phyloP scores from a whole-genome alignment of 148 eudicot species.

The Vaccinium myrtillus region DNA sequence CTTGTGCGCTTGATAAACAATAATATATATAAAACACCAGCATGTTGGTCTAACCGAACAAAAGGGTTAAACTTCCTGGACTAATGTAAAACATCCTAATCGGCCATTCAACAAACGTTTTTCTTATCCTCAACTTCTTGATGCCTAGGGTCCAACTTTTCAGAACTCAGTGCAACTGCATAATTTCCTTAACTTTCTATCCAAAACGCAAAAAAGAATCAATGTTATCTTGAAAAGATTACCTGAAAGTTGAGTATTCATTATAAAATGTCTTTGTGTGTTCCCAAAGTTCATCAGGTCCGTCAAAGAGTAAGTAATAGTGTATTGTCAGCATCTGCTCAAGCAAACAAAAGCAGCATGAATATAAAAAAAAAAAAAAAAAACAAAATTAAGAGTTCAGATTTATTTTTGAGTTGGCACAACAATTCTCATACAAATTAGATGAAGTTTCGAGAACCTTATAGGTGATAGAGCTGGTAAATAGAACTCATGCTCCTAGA shows the following conservation, averaged over 20 bases:
- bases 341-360: slow-evolving; percentile 20
- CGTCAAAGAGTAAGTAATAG: slow-evolving; percentile 90
- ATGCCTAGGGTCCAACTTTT: not conserved
- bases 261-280: slow-evolving; percentile 64
- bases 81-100: not conserved
- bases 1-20: not conserved
- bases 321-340: slow-evolving; percentile 87
- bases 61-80: not conserved
- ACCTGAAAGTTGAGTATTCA: slow-evolving; percentile 72
- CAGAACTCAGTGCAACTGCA: not conserved
- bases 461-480: too few species aligned
- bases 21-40: not conserved
- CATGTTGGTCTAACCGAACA: not conserved
- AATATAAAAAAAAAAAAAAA: not conserved
- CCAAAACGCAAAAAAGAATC: not conserved
- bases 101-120: not conserved
- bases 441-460: not conserved
- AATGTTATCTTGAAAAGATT: slow-evolving; percentile 10
- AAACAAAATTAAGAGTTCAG: not conserved
- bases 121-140: not conserved
- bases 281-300: slow-evolving; percentile 78
- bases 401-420: not conserved
- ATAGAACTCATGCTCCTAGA: too few species aligned
- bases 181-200: not conserved
- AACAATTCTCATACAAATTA: not conserved